phyloP scores from a whole-genome alignment of 352 stramenopile genomes.

The Globisporangium apiculatum region DNA sequence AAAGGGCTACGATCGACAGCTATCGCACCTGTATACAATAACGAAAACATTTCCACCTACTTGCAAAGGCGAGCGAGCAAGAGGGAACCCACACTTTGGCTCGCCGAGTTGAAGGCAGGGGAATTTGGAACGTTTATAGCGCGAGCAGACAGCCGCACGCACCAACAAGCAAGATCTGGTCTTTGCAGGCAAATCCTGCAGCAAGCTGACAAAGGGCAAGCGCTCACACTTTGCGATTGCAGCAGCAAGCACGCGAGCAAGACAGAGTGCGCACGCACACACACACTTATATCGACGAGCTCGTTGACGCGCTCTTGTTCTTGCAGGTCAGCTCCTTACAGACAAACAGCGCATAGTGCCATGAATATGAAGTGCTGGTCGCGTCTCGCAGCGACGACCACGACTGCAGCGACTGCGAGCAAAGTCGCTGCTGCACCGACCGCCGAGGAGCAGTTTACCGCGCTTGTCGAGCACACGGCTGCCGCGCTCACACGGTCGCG shows the following conservation, averaged over 20 bases:
- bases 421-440: not conserved
- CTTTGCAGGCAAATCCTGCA: not conserved
- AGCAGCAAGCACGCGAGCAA: conserved; percentile 2
- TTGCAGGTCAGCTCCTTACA: conserved; percentile 1
- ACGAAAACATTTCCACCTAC: too few species aligned
- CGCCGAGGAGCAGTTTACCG: conserved; percentile 10
- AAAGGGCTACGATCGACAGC: too few species aligned
- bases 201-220: not conserved
- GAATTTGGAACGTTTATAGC: too few species aligned
- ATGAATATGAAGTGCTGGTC: conserved; percentile 14
- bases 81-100: too few species aligned
- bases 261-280: conserved; percentile 1
- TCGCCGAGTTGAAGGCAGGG: too few species aligned
- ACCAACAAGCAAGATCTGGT: not conserved
- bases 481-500: conserved; percentile 7
- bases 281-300: not conserved
- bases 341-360: not conserved
- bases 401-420: not conserved
- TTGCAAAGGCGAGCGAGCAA: too few species aligned
- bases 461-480: conserved; percentile 10
- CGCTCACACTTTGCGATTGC: conserved; percentile 1
- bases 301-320: not conserved
- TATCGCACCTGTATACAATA: too few species aligned
- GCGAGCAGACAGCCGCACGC: too few species aligned
- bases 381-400: conserved; percentile 2